Percentiles rank a stretch among this genome's conserved stretches.
Evolutionary conservation across 805 yeast species (phyloP).

Genomic region (Geotrichum ghanense): DNA sequence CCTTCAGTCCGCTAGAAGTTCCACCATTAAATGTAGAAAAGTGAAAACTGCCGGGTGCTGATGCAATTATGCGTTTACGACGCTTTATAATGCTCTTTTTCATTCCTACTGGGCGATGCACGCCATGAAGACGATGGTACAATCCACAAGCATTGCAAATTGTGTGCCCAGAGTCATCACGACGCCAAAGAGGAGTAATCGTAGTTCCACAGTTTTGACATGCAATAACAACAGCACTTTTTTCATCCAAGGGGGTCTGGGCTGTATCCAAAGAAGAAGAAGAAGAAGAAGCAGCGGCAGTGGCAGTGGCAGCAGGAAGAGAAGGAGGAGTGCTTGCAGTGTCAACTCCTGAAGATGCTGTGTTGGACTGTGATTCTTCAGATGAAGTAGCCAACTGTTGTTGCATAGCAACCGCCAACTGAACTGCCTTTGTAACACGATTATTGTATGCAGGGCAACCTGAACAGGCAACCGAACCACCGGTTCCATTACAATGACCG

Average conservation of each 20-base stretch:
- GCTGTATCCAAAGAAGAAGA: constrained; percentile 1
- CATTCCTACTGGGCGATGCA: constrained; percentile 66
- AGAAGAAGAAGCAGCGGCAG: not conserved
- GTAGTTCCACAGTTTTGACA: constrained; percentile 80
- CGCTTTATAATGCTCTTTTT: constrained; percentile 64
- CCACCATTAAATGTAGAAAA: constrained; percentile 1
- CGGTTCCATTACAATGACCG: constrained; percentile 80
- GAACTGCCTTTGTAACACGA: constrained; percentile 27
- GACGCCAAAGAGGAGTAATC: constrained; percentile 77
- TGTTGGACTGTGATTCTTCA: constrained; percentile 4
- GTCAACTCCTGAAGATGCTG: constrained; percentile 4
- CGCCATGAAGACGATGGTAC: constrained; percentile 64
- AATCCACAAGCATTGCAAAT: constrained; percentile 83
- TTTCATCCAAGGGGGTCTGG: constrained; percentile 11
- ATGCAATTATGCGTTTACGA: constrained; percentile 40
- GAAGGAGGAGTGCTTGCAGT: constrained; percentile 3
- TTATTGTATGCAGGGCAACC: constrained; percentile 81
- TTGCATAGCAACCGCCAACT: constrained; percentile 9
- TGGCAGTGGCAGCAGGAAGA: constrained; percentile 6
- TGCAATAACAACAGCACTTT: constrained; percentile 47
- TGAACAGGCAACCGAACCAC: constrained; percentile 67
- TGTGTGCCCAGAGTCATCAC: constrained; percentile 71
- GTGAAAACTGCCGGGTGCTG: constrained; percentile 3
- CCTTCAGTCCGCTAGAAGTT: no score
- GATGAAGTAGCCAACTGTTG: constrained; percentile 5